Evolutionary conservation across 2,329 filamentous ascomycete genomes (phyloP), one percentile per base, ranked within the genome.

Genomic region (Elsinoe batatas): DNA sequence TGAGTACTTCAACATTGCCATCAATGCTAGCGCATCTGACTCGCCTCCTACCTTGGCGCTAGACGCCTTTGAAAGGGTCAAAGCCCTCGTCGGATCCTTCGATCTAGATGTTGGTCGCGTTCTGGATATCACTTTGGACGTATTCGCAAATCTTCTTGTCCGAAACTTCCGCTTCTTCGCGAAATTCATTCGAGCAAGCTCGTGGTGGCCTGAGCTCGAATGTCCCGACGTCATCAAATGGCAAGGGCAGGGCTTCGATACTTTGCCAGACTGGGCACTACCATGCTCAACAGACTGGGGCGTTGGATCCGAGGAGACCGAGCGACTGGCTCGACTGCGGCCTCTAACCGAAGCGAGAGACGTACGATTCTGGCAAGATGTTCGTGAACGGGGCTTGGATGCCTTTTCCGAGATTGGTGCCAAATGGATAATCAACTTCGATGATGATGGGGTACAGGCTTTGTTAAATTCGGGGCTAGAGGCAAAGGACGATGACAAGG

Each of bases 81-180:
- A 95, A 71, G 91, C 88, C 13, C 80, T 98, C 64, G 95, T 98
- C 61, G 93, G 93, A 56, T 93, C 93, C 6, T 98, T 98, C 66
- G 91, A 98, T 69, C 79, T 98, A 59, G 93, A 98, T 68, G 93
- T 96, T 36, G 94, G 93, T 49, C 82, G 94, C 65, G 91, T 94
- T 3, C 78, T 98, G 10, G 93, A 98, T 68, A 89, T 97, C 18
- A 94, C 90, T 0, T 78, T 98, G 15, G 93, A 98, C 67, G 90
- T 97, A 32, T 95, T 95, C 66, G 93, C 93, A 1, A 89, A 91
- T 11, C 85, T 95, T 0, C 80, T 98, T 53, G 88, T 98, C 64
- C 94, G 94, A 66, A 89, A 95, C 62, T 90, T 85, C 67, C 83
- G 86, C 32, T 98, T 97, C 72, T 97, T 96, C 65, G 85, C 97